phyloP scores from a whole-genome alignment of 2,329 filamentous ascomycete species.

The Fusarium sp. region DNA sequence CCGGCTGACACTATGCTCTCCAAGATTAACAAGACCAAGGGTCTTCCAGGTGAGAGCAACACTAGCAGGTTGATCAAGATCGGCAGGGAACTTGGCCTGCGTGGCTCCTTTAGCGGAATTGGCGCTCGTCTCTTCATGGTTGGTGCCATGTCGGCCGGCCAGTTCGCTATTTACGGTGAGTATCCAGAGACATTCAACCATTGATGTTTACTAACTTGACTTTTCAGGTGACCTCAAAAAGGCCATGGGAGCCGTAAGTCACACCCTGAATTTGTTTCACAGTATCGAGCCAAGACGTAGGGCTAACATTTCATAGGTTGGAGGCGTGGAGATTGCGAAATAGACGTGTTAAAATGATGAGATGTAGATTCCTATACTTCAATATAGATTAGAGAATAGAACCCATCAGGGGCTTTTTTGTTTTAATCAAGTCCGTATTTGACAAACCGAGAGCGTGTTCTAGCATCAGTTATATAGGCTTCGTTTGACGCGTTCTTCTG shows the following conservation, averaged over 20 bases:
- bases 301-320: background rate
- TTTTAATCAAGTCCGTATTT: background rate
- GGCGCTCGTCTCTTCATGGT: conserved; percentile 73
- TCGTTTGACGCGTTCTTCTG: too few species aligned
- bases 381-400: background rate
- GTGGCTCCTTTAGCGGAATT: conserved; percentile 81
- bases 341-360: background rate
- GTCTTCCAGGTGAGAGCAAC: conserved; percentile 84
- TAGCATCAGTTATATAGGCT: too few species aligned
- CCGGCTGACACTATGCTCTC: conserved; percentile 91
- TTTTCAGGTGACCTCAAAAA: background rate
- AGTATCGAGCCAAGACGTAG: background rate
- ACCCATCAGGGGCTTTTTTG: background rate
- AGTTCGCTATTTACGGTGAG: conserved; percentile 90
- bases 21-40: conserved; percentile 96
- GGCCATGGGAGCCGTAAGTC: background rate
- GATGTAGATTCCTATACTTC: background rate
- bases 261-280: background rate
- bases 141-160: conserved; percentile 78
- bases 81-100: conserved; percentile 81
- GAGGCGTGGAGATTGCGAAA: background rate
- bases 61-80: conserved; percentile 86
- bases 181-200: background rate
- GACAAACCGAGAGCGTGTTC: too few species aligned
- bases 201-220: background rate